These are phyloP conservation scores for Aspergillus aculeatus DNA, from an alignment of 2,329 filamentous ascomycete genomes.

Conservation along the genomic window DNA sequence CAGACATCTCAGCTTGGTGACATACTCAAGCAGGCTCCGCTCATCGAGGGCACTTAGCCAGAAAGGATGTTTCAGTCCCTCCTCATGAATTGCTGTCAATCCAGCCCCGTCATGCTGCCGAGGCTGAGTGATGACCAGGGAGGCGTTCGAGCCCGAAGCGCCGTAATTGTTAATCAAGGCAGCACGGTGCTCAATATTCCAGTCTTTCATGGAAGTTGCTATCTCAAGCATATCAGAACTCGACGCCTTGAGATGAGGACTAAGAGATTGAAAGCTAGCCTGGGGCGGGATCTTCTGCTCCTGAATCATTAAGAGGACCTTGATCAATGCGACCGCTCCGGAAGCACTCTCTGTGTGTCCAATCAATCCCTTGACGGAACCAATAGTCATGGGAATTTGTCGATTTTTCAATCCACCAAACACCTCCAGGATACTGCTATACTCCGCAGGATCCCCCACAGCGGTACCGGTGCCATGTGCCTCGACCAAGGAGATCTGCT, in stretches of 20 bases:
- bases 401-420: constrained; percentile 17
- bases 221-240: constrained; percentile 15
- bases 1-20: not conserved
- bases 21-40: not conserved
- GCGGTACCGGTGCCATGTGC: constrained; percentile 35
- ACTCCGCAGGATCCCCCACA: constrained; percentile 33
- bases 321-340: constrained; percentile 31
- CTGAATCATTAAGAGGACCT: constrained; percentile 32
- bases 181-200: constrained; percentile 17
- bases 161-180: constrained; percentile 29
- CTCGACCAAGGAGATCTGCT: constrained; percentile 32
- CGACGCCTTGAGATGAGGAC: constrained; percentile 18
- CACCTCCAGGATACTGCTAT: constrained; percentile 20
- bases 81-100: constrained; percentile 1
- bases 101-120: constrained; percentile 12
- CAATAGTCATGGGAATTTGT: constrained; percentile 19
- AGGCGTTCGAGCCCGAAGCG: constrained; percentile 25
- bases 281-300: constrained; percentile 27
- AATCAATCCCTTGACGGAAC: constrained; percentile 35
- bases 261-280: constrained; percentile 27
- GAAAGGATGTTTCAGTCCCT: constrained; percentile 21
- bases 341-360: constrained; percentile 37
- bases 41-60: constrained; percentile 5
- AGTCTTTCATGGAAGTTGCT: constrained; percentile 15
- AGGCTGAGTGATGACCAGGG: constrained; percentile 23